Conservation (phyloP, 2,329 filamentous ascomycete species). For the Hymenoscyphus scutula region DNA sequence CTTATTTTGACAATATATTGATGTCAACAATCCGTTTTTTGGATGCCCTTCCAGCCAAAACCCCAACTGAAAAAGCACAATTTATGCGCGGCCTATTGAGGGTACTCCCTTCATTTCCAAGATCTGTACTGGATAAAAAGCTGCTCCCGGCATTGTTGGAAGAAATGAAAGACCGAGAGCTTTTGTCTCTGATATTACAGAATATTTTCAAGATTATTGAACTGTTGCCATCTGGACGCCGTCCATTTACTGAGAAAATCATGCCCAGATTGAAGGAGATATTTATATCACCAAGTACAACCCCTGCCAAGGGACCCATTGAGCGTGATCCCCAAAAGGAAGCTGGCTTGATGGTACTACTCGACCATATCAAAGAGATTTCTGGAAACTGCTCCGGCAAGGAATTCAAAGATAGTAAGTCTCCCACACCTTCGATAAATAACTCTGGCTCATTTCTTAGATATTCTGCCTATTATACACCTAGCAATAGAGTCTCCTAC, state of each 20-base stretch:
- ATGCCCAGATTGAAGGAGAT: constrained; percentile 82
- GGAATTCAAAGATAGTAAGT: constrained; percentile 87
- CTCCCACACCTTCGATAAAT: background rate
- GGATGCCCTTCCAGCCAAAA: constrained; percentile 88
- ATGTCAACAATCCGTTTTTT: constrained; percentile 96
- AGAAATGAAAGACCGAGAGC: constrained; percentile 87
- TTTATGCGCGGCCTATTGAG: constrained; percentile 87
- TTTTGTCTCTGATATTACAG: constrained; percentile 80
- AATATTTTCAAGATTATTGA: constrained; percentile 90
- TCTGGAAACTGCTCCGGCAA: constrained; percentile 82
- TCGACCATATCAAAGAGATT: constrained; percentile 77
- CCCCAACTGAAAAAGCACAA: constrained; percentile 81
- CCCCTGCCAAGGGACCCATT: constrained; percentile 40
- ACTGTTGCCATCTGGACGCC: constrained; percentile 71
- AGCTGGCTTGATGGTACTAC: constrained; percentile 83
- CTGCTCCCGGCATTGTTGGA: constrained; percentile 84
- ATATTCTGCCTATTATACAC: constrained; percentile 83
- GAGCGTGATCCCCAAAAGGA: constrained; percentile 84
- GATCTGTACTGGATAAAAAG: constrained; percentile 92
- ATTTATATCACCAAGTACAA: constrained; percentile 64
- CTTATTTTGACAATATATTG: constrained; percentile 95
- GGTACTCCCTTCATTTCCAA: constrained; percentile 88
- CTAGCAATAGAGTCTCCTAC: constrained; percentile 85
- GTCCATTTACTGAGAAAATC: constrained; percentile 80
- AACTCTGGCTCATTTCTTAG: constrained; percentile 44